Evolutionary conservation across 805 yeast genomes (phyloP), one percentile per base, ranked within the genome.

Genomic region (Cyberlindnera amylophila): DNA sequence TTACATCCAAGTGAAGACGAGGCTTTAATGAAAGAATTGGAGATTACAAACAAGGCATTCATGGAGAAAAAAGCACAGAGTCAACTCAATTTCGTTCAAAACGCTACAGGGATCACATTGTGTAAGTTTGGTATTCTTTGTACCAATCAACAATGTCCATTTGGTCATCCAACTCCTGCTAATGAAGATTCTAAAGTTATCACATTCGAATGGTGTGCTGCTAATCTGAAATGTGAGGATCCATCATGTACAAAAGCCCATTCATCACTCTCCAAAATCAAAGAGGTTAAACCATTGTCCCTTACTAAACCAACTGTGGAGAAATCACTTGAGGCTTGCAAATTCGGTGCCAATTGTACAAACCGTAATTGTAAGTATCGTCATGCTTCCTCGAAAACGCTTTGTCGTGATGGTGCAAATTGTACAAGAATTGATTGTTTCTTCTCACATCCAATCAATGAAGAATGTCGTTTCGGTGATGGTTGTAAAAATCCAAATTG

Each of bases 161-260:
- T 82, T 67, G 96, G 89, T 19, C 96, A 89, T 59, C 96, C 97
- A 34, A 86, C 96, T 0, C 93, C 95, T 2, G 84, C 87, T 14
- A 86, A 84, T 64, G 77, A 73, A 48, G 79, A 75, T 47, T 88
- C 89, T 23, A 78, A 80, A 53, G 86, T 88, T 32, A 67, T 75
- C 13, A 72, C 74, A 14, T 65, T 76, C 36, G 82, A 79, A 51
- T 86, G 95, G 95, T 89, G 96, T 68, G 66, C 81, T 7, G 77
- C 70, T 29, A 86, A 86, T 50, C 73, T 82, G 51, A 62, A 65
- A 16, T 89, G 96, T 67, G 51, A 63, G 19, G 77, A 87, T 57
- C 61, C 72, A 0, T 52, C 57, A 13, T 89, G 97, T 65, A 69
- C 68, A 41, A 81, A 75, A 53, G 89, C 95, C 0, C 97, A 89